Percentiles rank a stretch among this genome's conserved stretches.
phyloP scores from a whole-genome alignment of 805 yeast species.

The Yamadazyma tumulicola region DNA sequence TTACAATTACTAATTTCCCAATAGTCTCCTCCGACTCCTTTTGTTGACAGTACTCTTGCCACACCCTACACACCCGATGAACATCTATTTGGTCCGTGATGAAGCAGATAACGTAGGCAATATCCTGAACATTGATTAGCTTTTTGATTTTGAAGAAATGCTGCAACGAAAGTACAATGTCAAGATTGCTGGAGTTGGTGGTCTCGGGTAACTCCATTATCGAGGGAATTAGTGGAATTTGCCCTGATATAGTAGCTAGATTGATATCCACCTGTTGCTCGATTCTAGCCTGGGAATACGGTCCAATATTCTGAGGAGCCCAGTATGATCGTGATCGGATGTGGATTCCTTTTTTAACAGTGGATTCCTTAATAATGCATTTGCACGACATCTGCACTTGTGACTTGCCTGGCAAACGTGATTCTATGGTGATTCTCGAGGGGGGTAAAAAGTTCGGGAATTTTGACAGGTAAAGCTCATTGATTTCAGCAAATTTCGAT shows the following conservation, averaged over 20 bases:
- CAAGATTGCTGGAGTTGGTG: conserved; percentile 21
- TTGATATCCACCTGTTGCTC: conserved; percentile 38
- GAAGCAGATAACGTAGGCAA: conserved; percentile 54
- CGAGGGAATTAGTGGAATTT: conserved; percentile 79
- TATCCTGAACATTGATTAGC: conserved; percentile 44
- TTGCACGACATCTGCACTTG: conserved; percentile 58
- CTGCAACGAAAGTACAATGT: conserved; percentile 58
- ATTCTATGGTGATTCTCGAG: conserved; percentile 79
- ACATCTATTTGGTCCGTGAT: conserved; percentile 35
- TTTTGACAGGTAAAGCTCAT: conserved; percentile 52
- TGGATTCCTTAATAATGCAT: conserved; percentile 29
- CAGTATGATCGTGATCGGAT: conserved; percentile 92
- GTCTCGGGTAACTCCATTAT: conserved; percentile 49
- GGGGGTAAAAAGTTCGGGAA: conserved; percentile 76
- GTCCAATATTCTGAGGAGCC: conserved; percentile 99
- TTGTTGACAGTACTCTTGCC: conserved; percentile 40
- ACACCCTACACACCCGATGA: conserved; percentile 31
- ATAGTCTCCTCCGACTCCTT: conserved; percentile 15
- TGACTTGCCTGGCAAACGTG: conserved; percentile 42
- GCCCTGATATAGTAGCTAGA: conserved; percentile 75
- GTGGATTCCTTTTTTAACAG: conserved; percentile 67
- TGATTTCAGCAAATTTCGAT: conserved; percentile 59
- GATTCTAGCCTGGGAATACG: conserved; percentile 82
- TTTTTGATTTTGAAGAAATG: conserved; percentile 64
- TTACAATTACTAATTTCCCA: conserved; percentile 45